These are phyloP conservation scores for Penicillium daleae DNA, from an alignment of 495 filamentous ascomycete species.

Conservation along the genomic window DNA sequence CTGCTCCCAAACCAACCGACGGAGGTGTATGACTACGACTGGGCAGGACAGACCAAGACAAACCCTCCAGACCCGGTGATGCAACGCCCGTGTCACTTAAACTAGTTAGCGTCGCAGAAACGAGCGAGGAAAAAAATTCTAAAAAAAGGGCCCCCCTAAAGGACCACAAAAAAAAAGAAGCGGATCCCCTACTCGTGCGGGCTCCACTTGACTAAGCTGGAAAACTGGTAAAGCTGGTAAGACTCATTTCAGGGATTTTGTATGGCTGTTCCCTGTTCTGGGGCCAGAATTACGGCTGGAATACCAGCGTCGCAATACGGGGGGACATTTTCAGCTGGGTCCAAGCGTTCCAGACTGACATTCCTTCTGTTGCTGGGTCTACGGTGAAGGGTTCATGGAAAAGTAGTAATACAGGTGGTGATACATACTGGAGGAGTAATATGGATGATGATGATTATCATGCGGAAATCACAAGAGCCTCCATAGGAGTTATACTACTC, in stretches of 20 bases:
- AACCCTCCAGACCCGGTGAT: slow-evolving; percentile 23
- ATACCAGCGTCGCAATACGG: neutral
- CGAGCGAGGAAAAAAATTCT: slow-evolving; percentile 25
- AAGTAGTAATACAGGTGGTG: too few relatives aligned
- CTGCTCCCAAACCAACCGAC: too few relatives aligned
- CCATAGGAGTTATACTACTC: neutral
- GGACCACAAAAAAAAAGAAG: slow-evolving; percentile 20
- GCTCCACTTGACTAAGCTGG: slow-evolving; percentile 26
- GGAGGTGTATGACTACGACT: too few relatives aligned
- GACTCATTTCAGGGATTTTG: too few relatives aligned
- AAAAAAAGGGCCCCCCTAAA: slow-evolving; percentile 25
- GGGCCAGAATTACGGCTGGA: neutral
- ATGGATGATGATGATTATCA: too few relatives aligned
- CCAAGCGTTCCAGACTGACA: slow-evolving; percentile 25
- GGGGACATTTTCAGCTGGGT: neutral
- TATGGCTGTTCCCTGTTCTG: too few relatives aligned
- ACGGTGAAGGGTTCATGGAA: slow-evolving; percentile 3
- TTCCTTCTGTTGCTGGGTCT: slow-evolving; percentile 29
- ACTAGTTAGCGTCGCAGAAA: slow-evolving; percentile 10
- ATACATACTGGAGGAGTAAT: too few relatives aligned
- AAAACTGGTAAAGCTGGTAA: neutral
- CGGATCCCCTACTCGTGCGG: slow-evolving; percentile 25
- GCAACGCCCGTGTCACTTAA: slow-evolving; percentile 35
- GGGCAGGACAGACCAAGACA: too few relatives aligned
- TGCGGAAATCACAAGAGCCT: neutral